Evolutionary conservation across 176 grass and related monocot species (phyloP), one percentile per base, ranked within the genome.

Genomic region (Raddia guianensis): DNA sequence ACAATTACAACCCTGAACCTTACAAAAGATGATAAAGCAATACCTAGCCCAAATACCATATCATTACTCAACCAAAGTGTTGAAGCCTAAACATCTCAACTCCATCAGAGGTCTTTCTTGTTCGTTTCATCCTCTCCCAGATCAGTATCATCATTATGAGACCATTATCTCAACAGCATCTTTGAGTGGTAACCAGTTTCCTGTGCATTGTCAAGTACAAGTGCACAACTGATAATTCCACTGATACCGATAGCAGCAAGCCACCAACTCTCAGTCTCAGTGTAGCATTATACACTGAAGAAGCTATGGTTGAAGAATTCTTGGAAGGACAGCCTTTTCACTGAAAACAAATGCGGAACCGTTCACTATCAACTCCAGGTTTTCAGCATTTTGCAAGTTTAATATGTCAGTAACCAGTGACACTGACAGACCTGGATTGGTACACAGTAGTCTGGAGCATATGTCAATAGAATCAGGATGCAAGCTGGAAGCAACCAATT

Each of bases 221-320:
- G n/a, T n/a, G n/a, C n/a, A n/a, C 27, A 60, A 66, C 40, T 79
- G 69, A 59, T 8, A 27, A 44, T 16, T 49, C 9, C 35, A 42
- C 12, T 8, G n/a, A 83, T 65, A 43, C 16, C 12, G 8, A 27
- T 27, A 27, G 27, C 27, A 27, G 27, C 27, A 27, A 0, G 27
- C 27, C 0, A 27, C 27, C 27, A 27, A 27, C 27, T 27, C 27
- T 72, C 50, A 7, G 35, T 16, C 16, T 70, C 32, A 3, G 21
- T 3, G 0, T 16, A 8, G 6, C 61, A 53, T 5, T 19, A 73
- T 9, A 58, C 7, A 20, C 62, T 1, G 35, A 88, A 72, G 54
- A 88, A 84, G 33, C 53, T 11, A 5, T 88, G 81, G 81, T 68
- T 21, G 3, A 84, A 48, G 70, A 88, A 84, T 19, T 88, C 86